These are phyloP conservation scores for Amaranthus palmeri DNA, from an alignment of 148 eudicot genomes.

Conservation along the genomic window DNA sequence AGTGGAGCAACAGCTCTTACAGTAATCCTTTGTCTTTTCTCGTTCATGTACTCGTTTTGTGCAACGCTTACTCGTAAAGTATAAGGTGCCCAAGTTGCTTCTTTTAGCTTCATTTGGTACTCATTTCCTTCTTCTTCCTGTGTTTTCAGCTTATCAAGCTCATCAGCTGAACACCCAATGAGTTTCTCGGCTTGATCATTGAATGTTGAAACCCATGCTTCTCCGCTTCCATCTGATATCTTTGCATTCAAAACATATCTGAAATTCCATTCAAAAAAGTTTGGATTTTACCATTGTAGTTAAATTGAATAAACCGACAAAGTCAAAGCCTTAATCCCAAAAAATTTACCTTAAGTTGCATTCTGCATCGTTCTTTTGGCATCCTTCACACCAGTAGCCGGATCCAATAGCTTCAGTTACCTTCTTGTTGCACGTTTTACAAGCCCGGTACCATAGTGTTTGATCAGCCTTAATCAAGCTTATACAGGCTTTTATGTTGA, in stretches of 20 bases:
- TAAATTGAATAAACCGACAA: too few relatives aligned
- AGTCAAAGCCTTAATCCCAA: too few relatives aligned
- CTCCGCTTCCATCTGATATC: slow-evolving; percentile 79
- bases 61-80: slow-evolving; percentile 68
- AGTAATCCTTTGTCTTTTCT: slow-evolving; percentile 86
- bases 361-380: slow-evolving; percentile 73
- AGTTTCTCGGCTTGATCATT: slow-evolving; percentile 87
- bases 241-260: slow-evolving; percentile 39
- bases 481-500: slow-evolving; percentile 60
- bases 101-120: slow-evolving; percentile 57
- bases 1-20: slow-evolving; percentile 56
- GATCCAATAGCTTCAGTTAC: slow-evolving; percentile 86
- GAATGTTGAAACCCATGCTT: slow-evolving; percentile 79
- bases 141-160: slow-evolving; percentile 66
- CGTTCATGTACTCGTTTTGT: slow-evolving; percentile 66
- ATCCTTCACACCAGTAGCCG: slow-evolving; percentile 96
- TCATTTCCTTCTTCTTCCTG: slow-evolving; percentile 44
- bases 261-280: too few relatives aligned
- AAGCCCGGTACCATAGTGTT: slow-evolving; percentile 90
- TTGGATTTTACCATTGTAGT: too few relatives aligned
- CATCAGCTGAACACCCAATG: slow-evolving; percentile 86
- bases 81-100: slow-evolving; percentile 73
- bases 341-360: slow-evolving; percentile 65
- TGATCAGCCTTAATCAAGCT: slow-evolving; percentile 86
- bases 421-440: slow-evolving; percentile 92